A percentile compares a stretch with the other conserved stretches of the same genome.
phyloP scores from a whole-genome alignment of 1,284 basidiomycete genomes.

The Malassezia arunalokei region DNA sequence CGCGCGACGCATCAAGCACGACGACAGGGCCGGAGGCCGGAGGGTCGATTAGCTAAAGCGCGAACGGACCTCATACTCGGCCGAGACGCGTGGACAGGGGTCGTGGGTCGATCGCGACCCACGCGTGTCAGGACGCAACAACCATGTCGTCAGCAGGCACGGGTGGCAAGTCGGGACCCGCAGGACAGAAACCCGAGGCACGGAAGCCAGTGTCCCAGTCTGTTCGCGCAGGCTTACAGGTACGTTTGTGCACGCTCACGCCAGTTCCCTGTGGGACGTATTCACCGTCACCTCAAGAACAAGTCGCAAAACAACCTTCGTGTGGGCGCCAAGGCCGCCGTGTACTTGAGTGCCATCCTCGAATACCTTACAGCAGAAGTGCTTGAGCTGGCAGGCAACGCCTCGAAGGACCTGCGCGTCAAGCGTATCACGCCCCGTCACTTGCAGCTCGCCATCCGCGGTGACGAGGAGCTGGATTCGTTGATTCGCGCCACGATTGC shows the following conservation, averaged over 20 bases:
- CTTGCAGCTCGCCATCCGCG: slow-evolving; percentile 82
- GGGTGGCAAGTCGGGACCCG: slow-evolving; percentile 12
- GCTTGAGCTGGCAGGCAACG: slow-evolving; percentile 81
- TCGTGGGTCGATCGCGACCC: background rate
- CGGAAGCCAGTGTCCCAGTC: slow-evolving; percentile 15
- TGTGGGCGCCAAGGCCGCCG: slow-evolving; percentile 80
- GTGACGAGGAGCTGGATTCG: slow-evolving; percentile 72
- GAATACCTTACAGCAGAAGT: slow-evolving; percentile 85
- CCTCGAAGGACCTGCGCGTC: slow-evolving; percentile 85
- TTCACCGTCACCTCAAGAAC: slow-evolving; percentile 84
- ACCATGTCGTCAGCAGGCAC: slow-evolving; percentile 12
- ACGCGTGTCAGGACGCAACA: background rate
- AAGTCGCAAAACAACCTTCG: slow-evolving; percentile 85
- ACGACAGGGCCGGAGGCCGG: no score
- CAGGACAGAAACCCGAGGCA: slow-evolving; percentile 12
- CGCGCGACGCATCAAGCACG: slow-evolving; percentile 2
- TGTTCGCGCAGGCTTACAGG: slow-evolving; percentile 14
- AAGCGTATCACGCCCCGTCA: slow-evolving; percentile 94
- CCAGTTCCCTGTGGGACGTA: slow-evolving; percentile 83
- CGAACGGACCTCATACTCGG: no score
- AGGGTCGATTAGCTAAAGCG: background rate
- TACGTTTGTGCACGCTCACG: slow-evolving; percentile 3
- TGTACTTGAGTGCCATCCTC: slow-evolving; percentile 78
- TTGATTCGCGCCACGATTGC: slow-evolving; percentile 53
- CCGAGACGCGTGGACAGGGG: background rate